Percentiles rank a stretch among this genome's conserved stretches.
Evolutionary conservation across 1,284 basidiomycete genomes (phyloP).

Genomic region (Apiotrichum mycotoxinovorans): DNA sequence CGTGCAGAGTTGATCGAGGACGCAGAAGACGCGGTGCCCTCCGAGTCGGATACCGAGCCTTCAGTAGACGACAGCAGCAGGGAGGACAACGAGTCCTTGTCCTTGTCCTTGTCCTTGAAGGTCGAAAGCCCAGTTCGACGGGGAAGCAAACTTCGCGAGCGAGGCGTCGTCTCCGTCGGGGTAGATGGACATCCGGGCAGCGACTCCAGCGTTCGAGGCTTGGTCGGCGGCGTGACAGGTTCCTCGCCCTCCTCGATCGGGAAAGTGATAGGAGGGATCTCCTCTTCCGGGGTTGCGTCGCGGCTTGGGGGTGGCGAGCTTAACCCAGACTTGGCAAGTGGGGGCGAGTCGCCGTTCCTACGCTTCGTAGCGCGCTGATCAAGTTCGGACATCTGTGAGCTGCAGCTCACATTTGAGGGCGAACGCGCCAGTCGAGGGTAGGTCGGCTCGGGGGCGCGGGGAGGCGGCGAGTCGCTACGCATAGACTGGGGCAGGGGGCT

Average conservation of each 20-base stretch:
- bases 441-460: background rate
- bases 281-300: slow-evolving; percentile 16
- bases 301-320: slow-evolving; percentile 28
- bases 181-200: background rate
- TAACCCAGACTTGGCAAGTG: slow-evolving; percentile 16
- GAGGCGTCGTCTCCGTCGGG: background rate
- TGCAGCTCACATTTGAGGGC: slow-evolving; percentile 17
- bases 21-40: background rate
- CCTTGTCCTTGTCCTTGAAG: slow-evolving; percentile 4
- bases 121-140: slow-evolving; percentile 1
- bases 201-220: background rate
- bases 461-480: background rate
- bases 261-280: background rate
- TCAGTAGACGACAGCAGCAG: background rate
- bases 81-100: background rate
- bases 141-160: slow-evolving; percentile 11
- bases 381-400: slow-evolving; percentile 18
- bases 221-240: slow-evolving; percentile 3
- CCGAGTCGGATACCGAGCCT: slow-evolving; percentile 4
- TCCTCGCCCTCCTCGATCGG: slow-evolving; percentile 13
- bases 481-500: slow-evolving; percentile 7
- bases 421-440: slow-evolving; percentile 10
- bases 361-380: slow-evolving; percentile 22
- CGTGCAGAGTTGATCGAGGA: background rate
- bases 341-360: slow-evolving; percentile 10